Percentiles rank a stretch among this genome's conserved stretches.
Evolutionary conservation across 2,329 filamentous ascomycete genomes (phyloP).

Genomic region (Ceratocystis colombiana): DNA sequence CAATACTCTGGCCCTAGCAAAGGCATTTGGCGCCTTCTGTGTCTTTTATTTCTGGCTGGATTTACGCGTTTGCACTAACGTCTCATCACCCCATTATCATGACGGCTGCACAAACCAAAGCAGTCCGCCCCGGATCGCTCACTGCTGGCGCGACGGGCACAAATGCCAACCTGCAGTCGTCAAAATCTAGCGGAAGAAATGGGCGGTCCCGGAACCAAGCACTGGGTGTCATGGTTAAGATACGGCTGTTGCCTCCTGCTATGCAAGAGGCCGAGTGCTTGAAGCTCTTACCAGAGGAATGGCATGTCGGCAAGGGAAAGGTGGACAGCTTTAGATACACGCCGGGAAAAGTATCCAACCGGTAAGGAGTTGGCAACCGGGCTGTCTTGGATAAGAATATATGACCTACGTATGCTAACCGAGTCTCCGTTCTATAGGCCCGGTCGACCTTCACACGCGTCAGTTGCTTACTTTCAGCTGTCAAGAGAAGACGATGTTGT

Average conservation of each 20-base stretch:
- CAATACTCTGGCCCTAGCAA: background rate
- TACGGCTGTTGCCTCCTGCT: constrained; percentile 76
- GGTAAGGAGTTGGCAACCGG: constrained; percentile 13
- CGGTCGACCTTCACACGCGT: constrained; percentile 74
- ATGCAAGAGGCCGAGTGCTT: constrained; percentile 72
- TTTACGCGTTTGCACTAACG: background rate
- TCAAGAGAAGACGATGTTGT: constrained; percentile 59
- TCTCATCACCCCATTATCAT: background rate
- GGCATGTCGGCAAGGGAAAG: constrained; percentile 69
- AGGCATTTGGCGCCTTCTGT: background rate
- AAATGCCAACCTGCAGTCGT: background rate
- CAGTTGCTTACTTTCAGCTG: constrained; percentile 73
- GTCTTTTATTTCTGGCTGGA: background rate
- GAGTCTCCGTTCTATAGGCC: constrained; percentile 43
- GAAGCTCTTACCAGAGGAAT: constrained; percentile 61
- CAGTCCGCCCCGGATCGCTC: background rate
- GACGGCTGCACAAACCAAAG: constrained; percentile 18
- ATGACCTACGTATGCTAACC: constrained; percentile 2
- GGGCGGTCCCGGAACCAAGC: constrained; percentile 18
- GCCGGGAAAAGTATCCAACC: constrained; percentile 60
- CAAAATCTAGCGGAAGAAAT: constrained; percentile 5
- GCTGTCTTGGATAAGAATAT: constrained; percentile 14
- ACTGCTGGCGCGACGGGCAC: background rate
- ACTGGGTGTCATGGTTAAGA: constrained; percentile 69
- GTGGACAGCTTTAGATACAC: constrained; percentile 71